Evolutionary conservation across 768 basidiomycete species (phyloP).

Genomic region (Lyophyllum semitale): DNA sequence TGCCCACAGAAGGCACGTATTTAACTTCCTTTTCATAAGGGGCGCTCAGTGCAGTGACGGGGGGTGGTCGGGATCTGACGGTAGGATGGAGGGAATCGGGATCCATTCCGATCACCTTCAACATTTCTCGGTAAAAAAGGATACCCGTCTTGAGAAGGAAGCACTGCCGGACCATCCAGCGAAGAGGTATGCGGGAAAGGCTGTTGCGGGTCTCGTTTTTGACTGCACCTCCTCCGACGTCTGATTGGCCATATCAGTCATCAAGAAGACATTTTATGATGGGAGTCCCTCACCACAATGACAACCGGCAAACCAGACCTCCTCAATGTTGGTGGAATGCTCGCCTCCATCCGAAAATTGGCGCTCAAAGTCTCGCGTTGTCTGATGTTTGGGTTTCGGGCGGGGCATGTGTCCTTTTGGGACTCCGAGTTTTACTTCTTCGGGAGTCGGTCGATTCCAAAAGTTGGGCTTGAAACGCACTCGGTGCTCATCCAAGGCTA

Average conservation of each 20-base stretch:
- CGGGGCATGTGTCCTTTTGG: slow-evolving; percentile 51
- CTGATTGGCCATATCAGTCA: slow-evolving; percentile 32
- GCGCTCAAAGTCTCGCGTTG: slow-evolving; percentile 41
- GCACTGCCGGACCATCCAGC: slow-evolving; percentile 77
- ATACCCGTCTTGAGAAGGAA: slow-evolving; percentile 60
- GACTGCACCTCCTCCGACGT: slow-evolving; percentile 76
- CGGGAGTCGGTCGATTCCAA: slow-evolving; percentile 42
- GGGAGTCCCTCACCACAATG: slow-evolving; percentile 56
- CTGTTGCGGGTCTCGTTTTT: slow-evolving; percentile 55
- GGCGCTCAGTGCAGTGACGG: slow-evolving; percentile 31
- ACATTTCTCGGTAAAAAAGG: slow-evolving; percentile 51
- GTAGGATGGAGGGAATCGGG: slow-evolving; percentile 42
- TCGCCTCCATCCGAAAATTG: slow-evolving; percentile 35
- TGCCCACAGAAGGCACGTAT: slow-evolving; percentile 16
- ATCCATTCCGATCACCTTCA: slow-evolving; percentile 49
- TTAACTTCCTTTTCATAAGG: slow-evolving; percentile 17
- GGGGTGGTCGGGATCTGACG: slow-evolving; percentile 43
- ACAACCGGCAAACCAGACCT: slow-evolving; percentile 82
- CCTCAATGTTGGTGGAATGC: slow-evolving; percentile 58
- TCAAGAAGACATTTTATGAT: background rate
- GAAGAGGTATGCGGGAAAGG: slow-evolving; percentile 70
- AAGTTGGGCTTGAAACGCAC: slow-evolving; percentile 55
- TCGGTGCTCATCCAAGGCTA: slow-evolving; percentile 71
- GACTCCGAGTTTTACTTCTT: slow-evolving; percentile 45
- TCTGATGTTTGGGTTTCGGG: slow-evolving; percentile 27